phyloP scores from a whole-genome alignment of 441 rosid genomes.

The Macaranga tanarius region DNA sequence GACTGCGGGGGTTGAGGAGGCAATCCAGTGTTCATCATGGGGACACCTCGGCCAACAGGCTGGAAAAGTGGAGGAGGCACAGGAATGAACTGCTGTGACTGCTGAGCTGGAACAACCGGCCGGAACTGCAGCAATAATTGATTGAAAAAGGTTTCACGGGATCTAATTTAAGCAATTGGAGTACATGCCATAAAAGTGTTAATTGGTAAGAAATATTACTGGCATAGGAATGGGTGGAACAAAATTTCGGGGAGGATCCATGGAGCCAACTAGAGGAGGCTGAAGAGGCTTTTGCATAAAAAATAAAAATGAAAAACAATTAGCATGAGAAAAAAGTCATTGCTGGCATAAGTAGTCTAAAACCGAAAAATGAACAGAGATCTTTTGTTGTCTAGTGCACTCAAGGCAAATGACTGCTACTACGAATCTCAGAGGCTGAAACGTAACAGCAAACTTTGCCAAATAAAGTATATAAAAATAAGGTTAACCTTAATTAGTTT shows the following conservation, averaged over 20 bases:
- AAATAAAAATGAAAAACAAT: constrained; percentile 9
- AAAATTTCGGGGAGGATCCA: constrained; percentile 65
- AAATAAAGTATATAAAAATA: constrained; percentile 4
- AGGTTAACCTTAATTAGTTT: background rate
- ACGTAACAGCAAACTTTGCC: constrained; percentile 7
- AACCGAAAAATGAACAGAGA: constrained; percentile 5
- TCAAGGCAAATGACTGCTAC: constrained; percentile 7
- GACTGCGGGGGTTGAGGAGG: constrained; percentile 63
- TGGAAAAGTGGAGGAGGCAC: constrained; percentile 70
- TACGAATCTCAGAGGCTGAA: constrained; percentile 7
- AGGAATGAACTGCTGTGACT: constrained; percentile 59
- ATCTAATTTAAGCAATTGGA: constrained; percentile 14
- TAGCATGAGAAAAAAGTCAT: constrained; percentile 23
- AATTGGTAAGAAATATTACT: constrained; percentile 46
- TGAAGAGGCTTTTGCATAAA: constrained; percentile 48
- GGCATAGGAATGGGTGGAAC: constrained; percentile 64
- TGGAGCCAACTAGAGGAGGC: constrained; percentile 55
- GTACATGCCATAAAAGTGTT: constrained; percentile 6
- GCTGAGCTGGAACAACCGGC: constrained; percentile 57
- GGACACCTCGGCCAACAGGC: constrained; percentile 50
- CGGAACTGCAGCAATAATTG: constrained; percentile 48
- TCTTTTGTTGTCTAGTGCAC: background rate
- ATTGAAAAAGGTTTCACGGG: constrained; percentile 9
- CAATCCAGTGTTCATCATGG: constrained; percentile 58
- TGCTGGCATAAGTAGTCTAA: constrained; percentile 14